Evolutionary conservation across 257 asterid genomes (phyloP), one percentile per base, ranked within the genome.

Genomic region (Cinchona pubescens): DNA sequence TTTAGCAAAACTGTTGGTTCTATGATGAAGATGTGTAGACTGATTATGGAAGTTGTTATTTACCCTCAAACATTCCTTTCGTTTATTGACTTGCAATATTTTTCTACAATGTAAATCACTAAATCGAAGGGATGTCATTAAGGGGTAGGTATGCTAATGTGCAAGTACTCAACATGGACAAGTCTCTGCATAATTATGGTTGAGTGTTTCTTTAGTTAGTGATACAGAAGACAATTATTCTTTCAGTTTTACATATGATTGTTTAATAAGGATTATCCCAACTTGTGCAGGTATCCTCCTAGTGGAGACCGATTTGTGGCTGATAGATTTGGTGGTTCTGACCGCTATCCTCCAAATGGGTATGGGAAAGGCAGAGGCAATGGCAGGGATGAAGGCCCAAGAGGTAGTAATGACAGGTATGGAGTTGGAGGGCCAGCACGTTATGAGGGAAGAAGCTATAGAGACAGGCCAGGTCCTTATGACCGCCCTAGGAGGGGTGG

Each of bases 401-500:
- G 92, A 78, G 94, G 92, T 30, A 34, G 77, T 49, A 43, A 87
- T 42, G 96, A 88, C 83, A 81, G 92, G 74, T 89, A 83, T 62
- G 89, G 83, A 56, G 88, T 81, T 23, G 91, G 90, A 49, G 89
- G 86, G 37, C 90, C 93, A 45, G 86, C 88, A 27, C 92, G 95
- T 0, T 87, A 88, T 4, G 98, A 91, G 62, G 98, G 92, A 71
- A 84, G 93, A 83, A 84, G 78, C 83, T 74, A 85, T 69, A 77
- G 96, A 80, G 96, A 89, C 42, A 85, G 93, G 85, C 85, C 89
- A 16, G 91, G 86, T 42, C 96, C 97, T 8, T 92, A 92, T 60
- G 96, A 92, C 78, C 95, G 93, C 34, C 91, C 97, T n/a, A 83
- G 91, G 79, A 84, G 94, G 81, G 92, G 90, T 69, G 96, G 91